These are phyloP conservation scores for Globisporangium paddicum DNA, from an alignment of 352 stramenopile genomes.

Conservation along the genomic window DNA sequence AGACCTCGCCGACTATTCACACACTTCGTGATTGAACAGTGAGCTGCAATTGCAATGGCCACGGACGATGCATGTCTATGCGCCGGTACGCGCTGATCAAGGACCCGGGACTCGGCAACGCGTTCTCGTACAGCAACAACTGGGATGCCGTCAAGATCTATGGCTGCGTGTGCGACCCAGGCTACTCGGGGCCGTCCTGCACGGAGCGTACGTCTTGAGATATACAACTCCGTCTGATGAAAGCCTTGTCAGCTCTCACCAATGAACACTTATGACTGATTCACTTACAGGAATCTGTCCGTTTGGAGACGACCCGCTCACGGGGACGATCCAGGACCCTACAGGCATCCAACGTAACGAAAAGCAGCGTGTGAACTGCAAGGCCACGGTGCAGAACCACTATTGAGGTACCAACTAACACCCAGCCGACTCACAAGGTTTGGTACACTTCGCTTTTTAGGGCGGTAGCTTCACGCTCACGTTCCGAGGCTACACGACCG, in stretches of 20 bases:
- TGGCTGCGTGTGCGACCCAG: conserved; percentile 82
- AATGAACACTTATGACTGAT: not conserved
- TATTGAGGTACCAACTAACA: too few species aligned
- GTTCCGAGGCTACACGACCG: conserved; percentile 73
- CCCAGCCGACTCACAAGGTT: not conserved
- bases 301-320: conserved; percentile 83
- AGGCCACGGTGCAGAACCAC: conserved; percentile 37
- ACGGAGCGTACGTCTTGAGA: conserved; percentile 28
- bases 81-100: conserved; percentile 46
- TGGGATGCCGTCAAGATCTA: conserved; percentile 86
- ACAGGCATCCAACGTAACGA: conserved; percentile 67
- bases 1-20: too few species aligned
- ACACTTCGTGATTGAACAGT: conserved; percentile 27
- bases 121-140: conserved; percentile 55
- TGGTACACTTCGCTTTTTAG: conserved; percentile 12
- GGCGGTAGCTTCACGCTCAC: conserved; percentile 82
- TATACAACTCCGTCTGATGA: not conserved
- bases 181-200: conserved; percentile 77
- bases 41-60: conserved; percentile 67
- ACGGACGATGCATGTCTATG: conserved; percentile 84
- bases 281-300: conserved; percentile 62
- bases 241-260: not conserved
- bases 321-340: conserved; percentile 56
- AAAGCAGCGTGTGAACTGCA: conserved; percentile 60
- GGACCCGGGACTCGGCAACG: conserved; percentile 39